phyloP scores from a whole-genome alignment of 495 filamentous ascomycete species.

The Xanthoparmelia taractica region DNA sequence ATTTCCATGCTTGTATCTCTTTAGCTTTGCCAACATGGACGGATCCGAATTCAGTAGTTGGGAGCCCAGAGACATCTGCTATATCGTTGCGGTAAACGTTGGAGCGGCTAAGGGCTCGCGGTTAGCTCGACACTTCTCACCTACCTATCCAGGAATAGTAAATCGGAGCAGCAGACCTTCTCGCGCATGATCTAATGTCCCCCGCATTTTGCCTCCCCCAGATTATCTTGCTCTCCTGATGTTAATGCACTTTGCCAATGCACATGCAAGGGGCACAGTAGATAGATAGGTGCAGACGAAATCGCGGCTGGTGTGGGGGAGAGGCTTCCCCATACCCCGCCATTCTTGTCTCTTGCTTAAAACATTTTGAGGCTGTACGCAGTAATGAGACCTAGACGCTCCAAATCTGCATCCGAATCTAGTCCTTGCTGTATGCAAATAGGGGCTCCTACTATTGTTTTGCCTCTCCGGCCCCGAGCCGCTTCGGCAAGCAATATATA shows the following conservation, averaged over 20 bases:
- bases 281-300: neutral
- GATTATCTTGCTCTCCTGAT: neutral
- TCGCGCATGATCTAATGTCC: slow-evolving; percentile 3
- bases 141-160: neutral
- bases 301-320: neutral
- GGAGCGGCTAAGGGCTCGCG: slow-evolving; percentile 2
- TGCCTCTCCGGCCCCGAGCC: neutral
- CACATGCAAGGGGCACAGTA: slow-evolving; percentile 1
- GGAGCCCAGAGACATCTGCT: neutral
- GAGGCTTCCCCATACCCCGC: neutral
- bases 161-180: neutral
- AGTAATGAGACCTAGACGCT: neutral
- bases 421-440: neutral
- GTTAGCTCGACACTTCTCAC: neutral
- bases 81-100: neutral
- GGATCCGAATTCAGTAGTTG: neutral
- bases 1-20: neutral
- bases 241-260: slow-evolving; percentile 3
- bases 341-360: neutral
- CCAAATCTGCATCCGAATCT: neutral
- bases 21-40: neutral
- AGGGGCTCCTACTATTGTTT: neutral
- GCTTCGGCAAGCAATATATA: neutral
- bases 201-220: neutral
- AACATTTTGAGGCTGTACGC: neutral